Base-by-base conservation (phyloP, 805 yeast genomes). In the Candida schatavii region DNA sequence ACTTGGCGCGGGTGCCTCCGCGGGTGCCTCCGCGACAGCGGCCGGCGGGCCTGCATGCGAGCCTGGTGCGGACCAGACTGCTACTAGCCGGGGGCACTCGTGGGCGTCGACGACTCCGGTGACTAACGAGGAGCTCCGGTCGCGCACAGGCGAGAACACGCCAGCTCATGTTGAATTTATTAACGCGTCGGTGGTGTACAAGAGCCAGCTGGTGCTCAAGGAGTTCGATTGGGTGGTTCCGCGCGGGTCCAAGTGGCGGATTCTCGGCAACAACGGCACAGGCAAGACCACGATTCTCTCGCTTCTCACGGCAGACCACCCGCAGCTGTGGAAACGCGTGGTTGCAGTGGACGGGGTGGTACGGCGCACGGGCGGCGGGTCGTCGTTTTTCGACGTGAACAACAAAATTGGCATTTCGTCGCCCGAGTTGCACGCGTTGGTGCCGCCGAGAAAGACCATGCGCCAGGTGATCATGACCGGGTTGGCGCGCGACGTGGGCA, bases 251-350 rank as follows among this genome's bases (percentile, higher is more conserved):
- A 83, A 78, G 54, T 88, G 97, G 95, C 95, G 93, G 56, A 72
- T 91, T 23, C 68, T 84, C 43, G 99, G 99, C 2, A 78, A 80
- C 44, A 91, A 93, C 50, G 99, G 99, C 1, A 76, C 95, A 0
- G 99, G 99, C 0, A 91, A 91, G 59, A 86, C 97, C 1, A 93
- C 99, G 0, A 64, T 91, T 19, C 62, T 93, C 13, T 80, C 97
- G 2, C 60, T 93, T 35, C 71, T 91, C 22, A 89, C 96, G 0
- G 89, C 96, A 3, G 99, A 91, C 53, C 99, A 91, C 58, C 99
- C 99, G 1, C 97, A 91, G 62, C 83, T 97, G 2, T 91, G 98
- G 98, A 83, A 80, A 50, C 74, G 79, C 4, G 78, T 75, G 18
- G 73, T 93, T 18, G 62, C 67, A 5, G 68, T 88, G 35, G 74